phyloP scores from a whole-genome alignment of 106 monocot species.

The Dendrobium chrysotoxum region DNA sequence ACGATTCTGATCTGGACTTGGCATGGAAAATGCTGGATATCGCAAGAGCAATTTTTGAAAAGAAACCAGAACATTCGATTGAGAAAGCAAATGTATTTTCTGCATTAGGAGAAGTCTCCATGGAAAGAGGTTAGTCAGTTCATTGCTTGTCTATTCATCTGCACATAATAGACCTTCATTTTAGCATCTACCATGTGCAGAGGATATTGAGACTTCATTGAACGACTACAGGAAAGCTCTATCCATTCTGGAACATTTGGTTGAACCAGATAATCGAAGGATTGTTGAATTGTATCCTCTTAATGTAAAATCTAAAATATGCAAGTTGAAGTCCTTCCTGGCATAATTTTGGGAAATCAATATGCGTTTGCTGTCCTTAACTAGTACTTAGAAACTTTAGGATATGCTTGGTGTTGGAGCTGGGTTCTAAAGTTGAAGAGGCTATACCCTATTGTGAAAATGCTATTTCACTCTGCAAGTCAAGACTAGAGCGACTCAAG shows the following conservation, averaged over 20 bases:
- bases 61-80: slow-evolving; percentile 47
- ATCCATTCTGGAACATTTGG: slow-evolving; percentile 51
- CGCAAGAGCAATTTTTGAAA: slow-evolving; percentile 89
- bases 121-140: slow-evolving; percentile 74
- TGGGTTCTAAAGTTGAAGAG: slow-evolving; percentile 57
- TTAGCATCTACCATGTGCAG: slow-evolving; percentile 29
- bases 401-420: slow-evolving; percentile 74
- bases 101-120: slow-evolving; percentile 75
- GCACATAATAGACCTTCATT: neutral
- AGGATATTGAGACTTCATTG: slow-evolving; percentile 87
- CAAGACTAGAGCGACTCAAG: slow-evolving; percentile 48
- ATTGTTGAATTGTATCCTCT: slow-evolving; percentile 89
- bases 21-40: slow-evolving; percentile 98
- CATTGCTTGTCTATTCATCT: neutral
- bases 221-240: slow-evolving; percentile 72
- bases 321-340: too few species aligned
- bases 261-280: slow-evolving; percentile 69
- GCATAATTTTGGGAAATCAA: neutral
- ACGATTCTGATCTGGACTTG: slow-evolving; percentile 86
- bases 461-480: slow-evolving; percentile 64
- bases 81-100: slow-evolving; percentile 80
- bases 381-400: slow-evolving; percentile 66
- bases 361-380: slow-evolving; percentile 20
- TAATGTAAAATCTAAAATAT: neutral
- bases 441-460: slow-evolving; percentile 76